A percentile compares a stretch with the other conserved stretches of the same genome.
Conservation (phyloP, 805 yeast genomes). For the Candida palmyrensis region DNA sequence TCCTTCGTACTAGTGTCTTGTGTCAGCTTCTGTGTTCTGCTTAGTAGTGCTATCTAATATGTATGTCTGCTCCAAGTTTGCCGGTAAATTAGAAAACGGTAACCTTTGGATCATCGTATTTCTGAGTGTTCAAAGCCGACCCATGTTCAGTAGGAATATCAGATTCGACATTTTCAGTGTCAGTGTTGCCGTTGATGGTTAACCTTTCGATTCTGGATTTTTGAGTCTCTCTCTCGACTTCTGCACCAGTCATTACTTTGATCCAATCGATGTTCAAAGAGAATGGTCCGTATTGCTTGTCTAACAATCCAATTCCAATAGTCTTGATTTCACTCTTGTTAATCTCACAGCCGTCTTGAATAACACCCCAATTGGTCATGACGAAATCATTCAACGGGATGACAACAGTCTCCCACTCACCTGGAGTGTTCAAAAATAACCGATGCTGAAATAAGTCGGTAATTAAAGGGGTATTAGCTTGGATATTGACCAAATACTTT, state of each 20-base stretch:
- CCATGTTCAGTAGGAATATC: constrained; percentile 11
- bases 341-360: constrained; percentile 46
- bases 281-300: constrained; percentile 73
- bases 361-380: constrained; percentile 75
- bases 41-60: no score
- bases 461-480: constrained; percentile 71
- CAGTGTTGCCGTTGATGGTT: constrained; percentile 9
- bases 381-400: constrained; percentile 77
- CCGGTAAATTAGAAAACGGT: constrained; percentile 24
- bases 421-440: constrained; percentile 63
- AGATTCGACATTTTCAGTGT: constrained; percentile 8
- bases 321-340: constrained; percentile 64
- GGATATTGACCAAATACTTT: constrained; percentile 73
- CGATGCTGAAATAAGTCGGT: constrained; percentile 83
- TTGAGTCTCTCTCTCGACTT: constrained; percentile 37
- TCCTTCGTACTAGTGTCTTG: no score
- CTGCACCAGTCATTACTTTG: constrained; percentile 59
- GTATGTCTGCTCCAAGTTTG: no score
- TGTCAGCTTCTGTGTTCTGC: no score
- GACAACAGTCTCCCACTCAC: constrained; percentile 79
- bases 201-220: constrained; percentile 26
- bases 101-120: constrained; percentile 28
- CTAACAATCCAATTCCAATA: constrained; percentile 73
- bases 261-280: constrained; percentile 66
- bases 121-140: constrained; percentile 23